Conservation (phyloP, 2,329 filamentous ascomycete genomes). For the Trichothecium roseum region DNA sequence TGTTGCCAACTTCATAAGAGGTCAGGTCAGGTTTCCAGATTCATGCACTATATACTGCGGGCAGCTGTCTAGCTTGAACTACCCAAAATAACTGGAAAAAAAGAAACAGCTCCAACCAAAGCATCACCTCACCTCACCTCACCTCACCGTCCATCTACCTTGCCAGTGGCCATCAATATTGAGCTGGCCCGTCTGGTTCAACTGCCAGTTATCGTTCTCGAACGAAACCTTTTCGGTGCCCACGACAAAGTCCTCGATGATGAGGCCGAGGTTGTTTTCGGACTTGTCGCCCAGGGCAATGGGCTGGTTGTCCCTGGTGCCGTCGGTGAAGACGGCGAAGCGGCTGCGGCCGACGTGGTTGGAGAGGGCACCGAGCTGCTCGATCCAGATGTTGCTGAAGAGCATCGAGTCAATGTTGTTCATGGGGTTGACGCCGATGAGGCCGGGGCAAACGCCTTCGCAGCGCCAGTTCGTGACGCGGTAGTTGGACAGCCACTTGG, state of each 20-base stretch:
- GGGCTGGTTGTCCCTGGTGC: slow-evolving; percentile 3
- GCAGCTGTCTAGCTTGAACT: too few species aligned
- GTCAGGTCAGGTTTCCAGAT: too few species aligned
- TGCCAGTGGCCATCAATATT: slow-evolving; percentile 6
- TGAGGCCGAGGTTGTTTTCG: slow-evolving; percentile 5
- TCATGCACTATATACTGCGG: too few species aligned
- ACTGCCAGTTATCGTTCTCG: slow-evolving; percentile 7
- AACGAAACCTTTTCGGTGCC: slow-evolving; percentile 8
- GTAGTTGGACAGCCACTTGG: slow-evolving; percentile 7
- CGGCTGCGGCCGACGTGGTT: slow-evolving; percentile 6
- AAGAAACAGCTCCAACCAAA: too few species aligned
- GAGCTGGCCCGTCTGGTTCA: slow-evolving; percentile 4
- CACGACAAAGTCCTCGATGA: slow-evolving; percentile 9
- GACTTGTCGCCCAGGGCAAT: slow-evolving; percentile 7
- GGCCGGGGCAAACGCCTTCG: slow-evolving; percentile 9
- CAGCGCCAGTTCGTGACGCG: slow-evolving; percentile 9
- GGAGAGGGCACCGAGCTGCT: slow-evolving; percentile 2
- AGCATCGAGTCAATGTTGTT: slow-evolving; percentile 9
- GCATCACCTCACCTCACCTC: too few species aligned
- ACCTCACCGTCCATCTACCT: slow-evolving; percentile 7
- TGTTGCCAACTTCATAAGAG: too few species aligned
- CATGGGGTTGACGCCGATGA: slow-evolving; percentile 10
- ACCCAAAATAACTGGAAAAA: too few species aligned
- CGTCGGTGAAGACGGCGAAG: slow-evolving; percentile 8
- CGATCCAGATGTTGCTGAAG: slow-evolving; percentile 8